A percentile compares a stretch with the other conserved stretches of the same genome.
Conservation (phyloP, 1,284 basidiomycete genomes). For the Phellinidium pouzarii region DNA sequence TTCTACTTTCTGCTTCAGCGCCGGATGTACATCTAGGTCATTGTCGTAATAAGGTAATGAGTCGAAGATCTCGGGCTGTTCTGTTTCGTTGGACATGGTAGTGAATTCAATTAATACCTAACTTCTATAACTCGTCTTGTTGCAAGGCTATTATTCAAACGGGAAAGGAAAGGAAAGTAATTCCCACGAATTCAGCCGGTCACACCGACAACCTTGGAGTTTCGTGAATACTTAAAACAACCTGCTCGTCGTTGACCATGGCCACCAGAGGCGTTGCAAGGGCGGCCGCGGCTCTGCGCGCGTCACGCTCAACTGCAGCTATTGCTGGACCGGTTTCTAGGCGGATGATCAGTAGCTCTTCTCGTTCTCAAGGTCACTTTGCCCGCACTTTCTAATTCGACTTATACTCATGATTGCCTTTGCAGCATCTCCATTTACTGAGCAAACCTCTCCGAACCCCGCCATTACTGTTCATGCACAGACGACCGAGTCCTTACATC, state of each 20-base stretch:
- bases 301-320: slow-evolving; percentile 5
- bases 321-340: slow-evolving; percentile 3
- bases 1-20: slow-evolving; percentile 67
- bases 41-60: slow-evolving; percentile 94
- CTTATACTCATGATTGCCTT: slow-evolving; percentile 11
- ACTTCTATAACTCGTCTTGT: no score
- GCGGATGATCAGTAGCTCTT: slow-evolving; percentile 32
- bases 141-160: no score
- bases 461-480: slow-evolving; percentile 62
- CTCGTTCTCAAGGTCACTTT: slow-evolving; percentile 41
- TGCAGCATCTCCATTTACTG: slow-evolving; percentile 73
- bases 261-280: slow-evolving; percentile 36
- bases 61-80: slow-evolving; percentile 47
- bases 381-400: background rate
- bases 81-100: slow-evolving; percentile 18
- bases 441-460: slow-evolving; percentile 83
- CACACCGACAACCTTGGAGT: background rate
- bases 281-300: slow-evolving; percentile 13
- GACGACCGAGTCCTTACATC: slow-evolving; percentile 72
- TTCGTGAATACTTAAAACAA: background rate
- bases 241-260: slow-evolving; percentile 31
- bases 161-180: background rate
- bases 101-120: slow-evolving; percentile 4
- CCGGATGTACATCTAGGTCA: slow-evolving; percentile 74
- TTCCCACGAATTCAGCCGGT: slow-evolving; percentile 12